These are phyloP conservation scores for Platismatia glauca DNA, from an alignment of 495 filamentous ascomycete species.

Conservation along the genomic window DNA sequence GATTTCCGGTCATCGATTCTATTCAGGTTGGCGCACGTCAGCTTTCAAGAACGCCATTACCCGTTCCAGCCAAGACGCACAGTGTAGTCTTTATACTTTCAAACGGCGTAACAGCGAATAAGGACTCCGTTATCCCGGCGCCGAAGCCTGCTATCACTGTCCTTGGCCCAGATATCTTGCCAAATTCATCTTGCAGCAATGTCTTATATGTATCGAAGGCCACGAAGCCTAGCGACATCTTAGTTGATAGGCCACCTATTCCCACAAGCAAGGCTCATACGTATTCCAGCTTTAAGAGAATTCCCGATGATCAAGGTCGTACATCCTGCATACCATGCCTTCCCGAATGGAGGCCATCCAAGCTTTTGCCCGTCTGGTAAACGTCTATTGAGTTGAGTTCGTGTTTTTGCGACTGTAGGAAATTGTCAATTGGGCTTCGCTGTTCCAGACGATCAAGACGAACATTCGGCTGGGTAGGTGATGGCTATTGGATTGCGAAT, in stretches of 20 bases:
- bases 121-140: constrained; percentile 85
- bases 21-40: not conserved
- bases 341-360: constrained; percentile 91
- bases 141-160: constrained; percentile 93
- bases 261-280: constrained; percentile 39
- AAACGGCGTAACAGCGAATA: constrained; percentile 91
- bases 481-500: constrained; percentile 51
- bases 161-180: constrained; percentile 80
- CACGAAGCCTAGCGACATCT: constrained; percentile 61
- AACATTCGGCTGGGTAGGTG: constrained; percentile 96
- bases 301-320: constrained; percentile 96
- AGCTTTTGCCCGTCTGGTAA: constrained; percentile 73
- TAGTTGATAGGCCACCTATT: constrained; percentile 9
- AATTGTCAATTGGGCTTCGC: constrained; percentile 5
- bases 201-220: constrained; percentile 90
- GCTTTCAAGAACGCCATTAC: not conserved
- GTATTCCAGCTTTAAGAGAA: constrained; percentile 88
- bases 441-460: constrained; percentile 17
- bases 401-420: constrained; percentile 74
- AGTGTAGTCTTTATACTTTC: constrained; percentile 96
- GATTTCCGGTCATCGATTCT: constrained; percentile 94
- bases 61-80: constrained; percentile 33
- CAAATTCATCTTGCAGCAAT: constrained; percentile 71
- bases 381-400: constrained; percentile 84
- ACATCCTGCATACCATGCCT: constrained; percentile 95